Evolutionary conservation across 2,329 filamentous ascomycete species (phyloP), one percentile per base, ranked within the genome.

Genomic region (Penicillium sp.): DNA sequence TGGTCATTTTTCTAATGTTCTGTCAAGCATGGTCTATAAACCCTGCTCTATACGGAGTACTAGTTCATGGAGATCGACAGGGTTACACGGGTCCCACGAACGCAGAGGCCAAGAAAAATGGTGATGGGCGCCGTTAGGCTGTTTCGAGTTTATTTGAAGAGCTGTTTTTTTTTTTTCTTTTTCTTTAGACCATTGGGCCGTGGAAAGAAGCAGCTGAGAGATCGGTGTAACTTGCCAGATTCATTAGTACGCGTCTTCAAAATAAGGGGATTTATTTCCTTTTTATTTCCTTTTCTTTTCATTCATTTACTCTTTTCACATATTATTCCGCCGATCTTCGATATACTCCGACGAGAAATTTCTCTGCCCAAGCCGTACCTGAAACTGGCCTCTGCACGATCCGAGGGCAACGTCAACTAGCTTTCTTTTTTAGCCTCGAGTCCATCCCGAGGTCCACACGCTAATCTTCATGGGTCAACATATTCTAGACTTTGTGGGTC

Each of bases 141-240:
- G 73, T 75, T 75, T 75, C 72, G 69, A 70, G 70, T 74, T 73
- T 69, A 74, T 73, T 72, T 67, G 62, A 63, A 60, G 56, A 62
- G 56, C 55, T 49, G 46, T 59, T 39, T 11, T 34, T 5, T 31
- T 33, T 13, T 29, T 23, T 33, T 29, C 23, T 33, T 31, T 29
- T 15, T 41, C 16, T 25, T 34, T 48, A 36, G 50, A 59, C 55
- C 59, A 58, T 60, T 59, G 45, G 60, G 60, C 53, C 61, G 57
- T 62, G 65, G 60, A 61, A 66, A 63, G 53, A 63, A 57, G 57
- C 27, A 46, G 27, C 45, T 40, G 48, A 38, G 31, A 50, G 53
- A 46, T 61, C 55, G 43, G 58, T 62, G 60, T 62, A 64, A 60
- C 60, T 52, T 50, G 34, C 43, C 36, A n/a, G 15, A 48, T 45